These are phyloP conservation scores for Carex myosuroides DNA, from an alignment of 176 grass and related monocot genomes.

Conservation along the genomic window DNA sequence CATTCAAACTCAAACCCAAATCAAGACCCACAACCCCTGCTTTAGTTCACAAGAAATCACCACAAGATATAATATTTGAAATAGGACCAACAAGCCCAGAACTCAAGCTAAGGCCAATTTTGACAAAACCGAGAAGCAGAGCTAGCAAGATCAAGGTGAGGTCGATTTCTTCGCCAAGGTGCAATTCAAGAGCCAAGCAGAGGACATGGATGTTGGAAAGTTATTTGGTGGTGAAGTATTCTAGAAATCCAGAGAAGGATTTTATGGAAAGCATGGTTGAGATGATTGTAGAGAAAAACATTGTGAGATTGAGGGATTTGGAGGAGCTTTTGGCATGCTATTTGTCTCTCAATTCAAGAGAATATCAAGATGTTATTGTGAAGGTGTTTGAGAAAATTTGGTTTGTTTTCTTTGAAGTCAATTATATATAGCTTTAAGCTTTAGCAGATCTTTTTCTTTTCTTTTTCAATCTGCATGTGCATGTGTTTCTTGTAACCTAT, in stretches of 20 bases:
- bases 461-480: background rate
- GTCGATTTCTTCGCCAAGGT: conserved; percentile 40
- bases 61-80: conserved; percentile 19
- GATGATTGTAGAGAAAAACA: conserved; percentile 62
- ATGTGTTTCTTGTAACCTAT: background rate
- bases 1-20: background rate
- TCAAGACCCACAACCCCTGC: conserved; percentile 10
- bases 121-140: conserved; percentile 37
- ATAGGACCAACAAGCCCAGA: conserved; percentile 30
- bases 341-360: conserved; percentile 74
- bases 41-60: background rate
- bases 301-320: conserved; percentile 44
- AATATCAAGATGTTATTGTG: conserved; percentile 54
- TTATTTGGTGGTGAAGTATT: conserved; percentile 66
- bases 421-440: conserved; percentile 12
- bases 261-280: conserved; percentile 84
- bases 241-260: conserved; percentile 63
- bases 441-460: background rate
- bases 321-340: conserved; percentile 87
- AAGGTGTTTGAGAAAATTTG: conserved; percentile 39
- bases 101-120: conserved; percentile 62
- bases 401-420: conserved; percentile 21
- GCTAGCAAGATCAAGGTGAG: conserved; percentile 23
- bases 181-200: conserved; percentile 7
- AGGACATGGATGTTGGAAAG: conserved; percentile 58